Base-by-base conservation (phyloP, 345 rosid species). In the Ceriops decandra region DNA sequence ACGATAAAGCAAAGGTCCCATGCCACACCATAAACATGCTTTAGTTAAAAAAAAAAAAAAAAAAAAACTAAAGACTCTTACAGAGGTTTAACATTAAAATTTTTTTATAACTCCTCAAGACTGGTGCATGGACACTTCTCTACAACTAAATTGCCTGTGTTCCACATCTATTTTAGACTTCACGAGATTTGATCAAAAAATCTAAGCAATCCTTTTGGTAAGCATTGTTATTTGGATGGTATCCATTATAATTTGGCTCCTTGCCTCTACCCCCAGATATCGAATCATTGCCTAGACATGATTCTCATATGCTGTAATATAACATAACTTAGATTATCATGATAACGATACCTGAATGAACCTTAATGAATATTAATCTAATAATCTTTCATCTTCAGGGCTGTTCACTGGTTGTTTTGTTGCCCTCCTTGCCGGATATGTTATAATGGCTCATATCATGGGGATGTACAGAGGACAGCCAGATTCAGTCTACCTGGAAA, bases 331-430 rank as follows among this genome's bases (percentile, higher is more conserved):
- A 42, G 47, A 42, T 42, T 57, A 5, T 35, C 58, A n/a, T 20
- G 33, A 32, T 9, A 28, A 32, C 22, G 5, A 9, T 31, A 60
- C 32, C 22, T 64, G n/a, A 51, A 57, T 11, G 30, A 63, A 26
- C 20, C n/a, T 15, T 32, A 15, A 53, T 56, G 26, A 38, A 26
- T 15, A 36, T 64, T 60, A 68, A 69, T 49, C 19, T 26, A 61
- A 52, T 52, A 63, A 56, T 61, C 31, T 28, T 64, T 70, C 68
- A 31, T 62, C 47, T 74, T 69, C 91, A 95, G 99, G 99, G 57
- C 85, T 95, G 62, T 95, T 92, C 85, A 79, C 89, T 17, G 99
- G 99, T 3, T 88, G 96, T 86, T 92, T 92, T 79, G 60, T 88
- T 38, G 90, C 99, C 21, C 92, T 95, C 69, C 82, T 95, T 63